These are phyloP conservation scores for Poa annua DNA, from an alignment of 176 grass and related monocot species.

Conservation along the genomic window DNA sequence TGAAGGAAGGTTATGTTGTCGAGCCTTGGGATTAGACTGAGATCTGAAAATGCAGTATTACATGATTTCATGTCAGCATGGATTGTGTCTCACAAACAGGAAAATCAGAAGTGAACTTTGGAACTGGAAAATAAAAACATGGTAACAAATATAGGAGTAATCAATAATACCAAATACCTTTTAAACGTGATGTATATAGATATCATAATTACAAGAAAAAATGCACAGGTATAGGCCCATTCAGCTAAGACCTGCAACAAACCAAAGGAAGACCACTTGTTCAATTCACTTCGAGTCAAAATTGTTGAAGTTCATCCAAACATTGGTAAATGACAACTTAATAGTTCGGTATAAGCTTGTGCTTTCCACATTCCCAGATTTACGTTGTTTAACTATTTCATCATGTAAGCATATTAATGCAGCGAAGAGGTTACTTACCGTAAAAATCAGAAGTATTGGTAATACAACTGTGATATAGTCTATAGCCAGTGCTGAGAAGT, in stretches of 20 bases:
- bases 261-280: not conserved
- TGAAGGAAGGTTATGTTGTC: conserved; percentile 44
- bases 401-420: conserved; percentile 31
- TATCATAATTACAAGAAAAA: conserved; percentile 54
- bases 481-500: conserved; percentile 54
- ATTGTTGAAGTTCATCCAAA: not conserved
- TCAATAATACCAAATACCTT: conserved; percentile 60
- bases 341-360: not conserved
- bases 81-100: conserved; percentile 14
- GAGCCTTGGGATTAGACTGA: conserved; percentile 43
- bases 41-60: conserved; percentile 45
- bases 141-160: not conserved
- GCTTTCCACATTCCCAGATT: not conserved
- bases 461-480: conserved; percentile 74
- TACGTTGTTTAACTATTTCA: conserved; percentile 32
- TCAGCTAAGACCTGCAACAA: conserved; percentile 68
- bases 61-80: conserved; percentile 10
- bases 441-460: conserved; percentile 81
- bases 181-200: conserved; percentile 48
- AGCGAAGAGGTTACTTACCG: conserved; percentile 48
- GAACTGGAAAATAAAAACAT: conserved; percentile 16
- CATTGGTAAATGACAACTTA: not conserved
- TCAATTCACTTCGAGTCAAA: not conserved
- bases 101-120: conserved; percentile 30
- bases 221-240: conserved; percentile 58